phyloP scores from a whole-genome alignment of 2,329 filamentous ascomycete species.

The Tolypocladium nubicola region DNA sequence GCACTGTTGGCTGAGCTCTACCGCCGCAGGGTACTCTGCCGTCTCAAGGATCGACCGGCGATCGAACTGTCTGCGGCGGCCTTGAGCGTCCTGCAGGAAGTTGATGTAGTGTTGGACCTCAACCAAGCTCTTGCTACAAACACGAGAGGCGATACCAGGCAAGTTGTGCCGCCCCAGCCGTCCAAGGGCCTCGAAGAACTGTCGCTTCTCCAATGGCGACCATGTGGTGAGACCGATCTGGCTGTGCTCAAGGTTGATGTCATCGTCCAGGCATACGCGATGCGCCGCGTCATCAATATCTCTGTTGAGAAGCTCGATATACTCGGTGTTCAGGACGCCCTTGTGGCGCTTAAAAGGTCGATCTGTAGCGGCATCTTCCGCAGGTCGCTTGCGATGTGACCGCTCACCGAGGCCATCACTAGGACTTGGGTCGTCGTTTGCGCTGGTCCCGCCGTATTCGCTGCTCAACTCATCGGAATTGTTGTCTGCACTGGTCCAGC shows the following conservation, averaged over 20 bases:
- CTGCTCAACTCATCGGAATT: slow-evolving; percentile 1
- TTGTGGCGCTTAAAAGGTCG: slow-evolving; percentile 35
- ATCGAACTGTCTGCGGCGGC: slow-evolving; percentile 26
- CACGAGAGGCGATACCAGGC: slow-evolving; percentile 46
- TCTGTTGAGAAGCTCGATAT: slow-evolving; percentile 42
- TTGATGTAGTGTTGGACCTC: slow-evolving; percentile 64
- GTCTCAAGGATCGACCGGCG: slow-evolving; percentile 25
- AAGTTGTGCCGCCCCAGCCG: slow-evolving; percentile 54
- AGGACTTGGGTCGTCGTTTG: not conserved
- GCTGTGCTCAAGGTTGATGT: slow-evolving; percentile 24
- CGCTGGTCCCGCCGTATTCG: not conserved
- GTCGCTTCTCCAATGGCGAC: slow-evolving; percentile 59
- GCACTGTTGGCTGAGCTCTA: slow-evolving; percentile 59
- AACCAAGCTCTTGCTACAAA: slow-evolving; percentile 61
- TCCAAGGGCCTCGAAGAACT: slow-evolving; percentile 56
- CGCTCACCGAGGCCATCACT: slow-evolving; percentile 3
- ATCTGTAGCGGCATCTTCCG: slow-evolving; percentile 10
- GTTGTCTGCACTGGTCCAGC: not conserved
- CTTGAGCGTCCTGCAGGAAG: slow-evolving; percentile 43
- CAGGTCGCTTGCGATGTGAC: slow-evolving; percentile 18
- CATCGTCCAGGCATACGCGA: slow-evolving; percentile 19
- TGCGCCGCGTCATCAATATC: slow-evolving; percentile 44
- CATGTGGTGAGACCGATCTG: slow-evolving; percentile 64
- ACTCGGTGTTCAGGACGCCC: slow-evolving; percentile 31
- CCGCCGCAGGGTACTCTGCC: slow-evolving; percentile 57